Evolutionary conservation across 768 basidiomycete genomes (phyloP).

Genomic region (Antrodiella citrinella): DNA sequence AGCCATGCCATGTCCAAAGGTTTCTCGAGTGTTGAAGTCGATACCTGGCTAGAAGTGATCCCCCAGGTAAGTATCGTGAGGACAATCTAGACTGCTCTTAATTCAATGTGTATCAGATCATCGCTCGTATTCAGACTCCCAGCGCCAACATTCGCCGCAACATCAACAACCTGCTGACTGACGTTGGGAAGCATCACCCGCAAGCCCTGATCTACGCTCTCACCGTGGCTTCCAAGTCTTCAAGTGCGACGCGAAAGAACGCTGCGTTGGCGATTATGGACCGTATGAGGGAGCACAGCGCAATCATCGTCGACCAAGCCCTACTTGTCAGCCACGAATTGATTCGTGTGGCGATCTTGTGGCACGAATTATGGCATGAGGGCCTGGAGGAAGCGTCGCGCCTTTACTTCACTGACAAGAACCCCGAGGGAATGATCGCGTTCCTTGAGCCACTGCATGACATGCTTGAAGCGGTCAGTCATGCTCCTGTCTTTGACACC

Average conservation of each 20-base stretch:
- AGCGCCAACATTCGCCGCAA: constrained; percentile 79
- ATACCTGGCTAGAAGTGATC: constrained; percentile 98
- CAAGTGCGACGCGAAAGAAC: constrained; percentile 69
- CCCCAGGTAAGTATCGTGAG: constrained; percentile 62
- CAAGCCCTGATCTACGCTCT: constrained; percentile 95
- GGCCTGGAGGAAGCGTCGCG: constrained; percentile 96
- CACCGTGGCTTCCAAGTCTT: constrained; percentile 95
- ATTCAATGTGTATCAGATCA: constrained; percentile 52
- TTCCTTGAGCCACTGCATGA: constrained; percentile 89
- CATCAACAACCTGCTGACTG: constrained; percentile 80
- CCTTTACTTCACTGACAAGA: constrained; percentile 93
- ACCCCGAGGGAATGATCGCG: constrained; percentile 95
- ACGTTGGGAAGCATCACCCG: constrained; percentile 94
- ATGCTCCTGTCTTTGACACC: background rate
- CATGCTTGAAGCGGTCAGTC: constrained; percentile 72
- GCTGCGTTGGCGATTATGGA: constrained; percentile 87
- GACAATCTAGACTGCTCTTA: background rate
- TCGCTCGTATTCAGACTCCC: constrained; percentile 96
- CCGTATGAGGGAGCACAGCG: constrained; percentile 88
- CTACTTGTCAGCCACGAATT: constrained; percentile 87
- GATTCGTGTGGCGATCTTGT: constrained; percentile 94
- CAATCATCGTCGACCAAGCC: constrained; percentile 84
- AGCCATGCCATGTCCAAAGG: constrained; percentile 83
- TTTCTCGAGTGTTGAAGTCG: constrained; percentile 84
- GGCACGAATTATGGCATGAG: constrained; percentile 99